Conservation (phyloP, 2,329 filamentous ascomycete genomes). For the Didymella pinodella region DNA sequence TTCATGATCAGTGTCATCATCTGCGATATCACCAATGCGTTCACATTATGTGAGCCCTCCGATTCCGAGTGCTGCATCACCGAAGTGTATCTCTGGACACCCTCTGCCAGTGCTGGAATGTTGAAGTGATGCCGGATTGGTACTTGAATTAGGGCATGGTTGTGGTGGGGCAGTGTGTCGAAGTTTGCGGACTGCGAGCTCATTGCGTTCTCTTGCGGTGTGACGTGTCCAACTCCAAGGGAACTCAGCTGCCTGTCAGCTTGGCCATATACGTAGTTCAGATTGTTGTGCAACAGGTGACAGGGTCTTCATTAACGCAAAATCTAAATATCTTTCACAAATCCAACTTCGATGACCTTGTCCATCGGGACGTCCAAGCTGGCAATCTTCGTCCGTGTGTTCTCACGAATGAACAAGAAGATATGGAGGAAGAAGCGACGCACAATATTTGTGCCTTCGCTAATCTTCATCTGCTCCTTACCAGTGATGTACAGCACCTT, state of each 20-base stretch:
- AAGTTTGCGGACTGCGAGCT: neutral
- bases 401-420: conserved; percentile 72
- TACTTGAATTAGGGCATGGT: neutral
- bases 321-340: conserved; percentile 69
- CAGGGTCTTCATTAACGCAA: neutral
- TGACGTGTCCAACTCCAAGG: too few relatives aligned
- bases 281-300: neutral
- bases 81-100: neutral
- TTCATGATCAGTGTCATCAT: neutral
- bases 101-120: neutral
- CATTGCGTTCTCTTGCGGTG: neutral
- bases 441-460: conserved; percentile 51
- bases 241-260: too few relatives aligned
- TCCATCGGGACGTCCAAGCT: conserved; percentile 68
- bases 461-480: conserved; percentile 58
- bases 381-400: conserved; percentile 71
- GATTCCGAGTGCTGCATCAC: neutral
- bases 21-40: neutral
- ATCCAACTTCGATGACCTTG: conserved; percentile 72
- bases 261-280: too few relatives aligned
- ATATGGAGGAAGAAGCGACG: conserved; percentile 59
- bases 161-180: neutral
- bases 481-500: conserved; percentile 64
- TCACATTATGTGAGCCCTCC: neutral
- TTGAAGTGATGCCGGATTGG: neutral